These are phyloP conservation scores for Harringtonia lauricola DNA, from an alignment of 2,329 filamentous ascomycete species.

Conservation along the genomic window DNA sequence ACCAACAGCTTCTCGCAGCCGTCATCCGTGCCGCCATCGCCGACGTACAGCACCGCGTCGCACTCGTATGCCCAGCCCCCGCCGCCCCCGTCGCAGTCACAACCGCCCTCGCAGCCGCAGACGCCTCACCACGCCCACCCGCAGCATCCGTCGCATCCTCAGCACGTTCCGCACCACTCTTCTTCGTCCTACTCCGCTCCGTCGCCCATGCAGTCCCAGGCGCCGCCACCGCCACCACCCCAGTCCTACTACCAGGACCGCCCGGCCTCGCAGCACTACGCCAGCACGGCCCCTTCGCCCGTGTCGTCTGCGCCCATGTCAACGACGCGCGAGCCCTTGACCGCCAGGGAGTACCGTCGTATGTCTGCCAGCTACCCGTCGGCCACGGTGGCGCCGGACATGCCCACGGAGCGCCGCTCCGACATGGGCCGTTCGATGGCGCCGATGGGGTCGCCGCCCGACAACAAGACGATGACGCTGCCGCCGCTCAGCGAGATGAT, in stretches of 20 bases:
- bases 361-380: constrained; percentile 7
- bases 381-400: constrained; percentile 5
- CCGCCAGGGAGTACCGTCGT: constrained; percentile 6
- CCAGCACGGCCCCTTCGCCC: constrained; percentile 14
- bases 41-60: constrained; percentile 16
- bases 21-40: constrained; percentile 21
- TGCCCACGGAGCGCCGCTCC: neutral
- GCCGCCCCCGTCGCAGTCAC: constrained; percentile 10
- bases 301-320: neutral
- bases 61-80: constrained; percentile 14
- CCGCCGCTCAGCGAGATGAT: constrained; percentile 13
- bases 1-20: neutral
- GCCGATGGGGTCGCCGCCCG: constrained; percentile 4
- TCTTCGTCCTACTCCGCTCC: constrained; percentile 7
- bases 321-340: constrained; percentile 9
- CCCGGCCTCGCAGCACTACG: constrained; percentile 17
- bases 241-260: constrained; percentile 16
- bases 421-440: neutral
- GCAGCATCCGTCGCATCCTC: constrained; percentile 4
- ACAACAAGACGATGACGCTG: constrained; percentile 9
- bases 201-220: constrained; percentile 3
- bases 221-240: neutral
- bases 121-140: constrained; percentile 11
- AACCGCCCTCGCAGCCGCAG: constrained; percentile 15
- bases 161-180: constrained; percentile 4